Conservation (phyloP, 2,329 filamentous ascomycete genomes). For the Fusarium clavum region DNA sequence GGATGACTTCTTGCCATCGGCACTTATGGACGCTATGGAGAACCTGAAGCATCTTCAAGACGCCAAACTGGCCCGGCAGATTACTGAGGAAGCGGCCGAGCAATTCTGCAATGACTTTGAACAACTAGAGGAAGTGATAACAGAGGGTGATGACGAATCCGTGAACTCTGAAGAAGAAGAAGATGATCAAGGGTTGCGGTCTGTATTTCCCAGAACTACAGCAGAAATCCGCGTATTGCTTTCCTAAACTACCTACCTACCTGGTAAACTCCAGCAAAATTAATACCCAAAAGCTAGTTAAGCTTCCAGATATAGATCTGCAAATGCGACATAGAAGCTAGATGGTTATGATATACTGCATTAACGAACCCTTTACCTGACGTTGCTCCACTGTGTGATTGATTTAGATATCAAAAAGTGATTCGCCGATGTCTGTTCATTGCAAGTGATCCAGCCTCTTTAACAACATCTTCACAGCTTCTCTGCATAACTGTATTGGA, state of each 20-base stretch:
- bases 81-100: slow-evolving; percentile 86
- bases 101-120: slow-evolving; percentile 89
- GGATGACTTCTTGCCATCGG: slow-evolving; percentile 92
- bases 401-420: background rate
- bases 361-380: background rate
- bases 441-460: background rate
- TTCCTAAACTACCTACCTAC: slow-evolving; percentile 52
- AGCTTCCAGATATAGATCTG: background rate
- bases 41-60: slow-evolving; percentile 81
- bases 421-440: background rate
- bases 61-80: slow-evolving; percentile 74
- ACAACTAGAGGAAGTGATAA: slow-evolving; percentile 63
- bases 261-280: background rate
- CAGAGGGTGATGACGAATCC: slow-evolving; percentile 57
- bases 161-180: slow-evolving; percentile 33
- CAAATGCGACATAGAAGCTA: background rate
- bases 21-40: slow-evolving; percentile 90
- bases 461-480: background rate
- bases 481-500: background rate
- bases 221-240: slow-evolving; percentile 70
- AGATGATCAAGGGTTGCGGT: slow-evolving; percentile 45
- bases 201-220: slow-evolving; percentile 68
- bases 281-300: background rate
- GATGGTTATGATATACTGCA: background rate
- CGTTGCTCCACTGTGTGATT: background rate